Evolutionary conservation across 2,329 filamentous ascomycete species (phyloP).

Genomic region (Colletotrichum tamarilloi): DNA sequence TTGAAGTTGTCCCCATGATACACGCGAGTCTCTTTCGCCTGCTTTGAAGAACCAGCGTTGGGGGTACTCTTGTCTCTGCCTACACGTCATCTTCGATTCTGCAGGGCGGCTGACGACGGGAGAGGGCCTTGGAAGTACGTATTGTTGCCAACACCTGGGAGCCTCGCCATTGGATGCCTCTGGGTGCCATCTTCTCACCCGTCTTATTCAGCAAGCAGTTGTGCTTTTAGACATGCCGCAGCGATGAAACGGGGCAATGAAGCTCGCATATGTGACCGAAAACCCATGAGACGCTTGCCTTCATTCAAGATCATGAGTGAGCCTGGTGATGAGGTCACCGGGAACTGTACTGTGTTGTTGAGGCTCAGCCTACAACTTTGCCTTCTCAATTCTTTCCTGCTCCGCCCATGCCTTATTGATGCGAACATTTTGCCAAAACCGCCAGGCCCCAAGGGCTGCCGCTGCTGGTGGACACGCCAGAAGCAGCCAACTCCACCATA

Average conservation of each 20-base stretch:
- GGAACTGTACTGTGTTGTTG: background rate
- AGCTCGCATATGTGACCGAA: background rate
- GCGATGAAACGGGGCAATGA: background rate
- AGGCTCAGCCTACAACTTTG: slow-evolving; percentile 49
- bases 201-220: background rate
- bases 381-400: slow-evolving; percentile 60
- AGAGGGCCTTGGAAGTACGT: background rate
- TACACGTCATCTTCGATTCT: background rate
- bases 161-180: background rate
- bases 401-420: slow-evolving; percentile 78
- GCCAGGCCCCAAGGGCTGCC: slow-evolving; percentile 74
- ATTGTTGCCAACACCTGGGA: background rate
- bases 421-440: slow-evolving; percentile 76
- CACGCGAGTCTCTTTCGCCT: background rate
- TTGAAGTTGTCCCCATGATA: too few species aligned
- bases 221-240: background rate
- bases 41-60: background rate
- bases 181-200: background rate
- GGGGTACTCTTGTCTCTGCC: too few species aligned
- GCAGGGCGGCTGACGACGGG: background rate
- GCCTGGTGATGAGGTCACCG: background rate
- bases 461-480: slow-evolving; percentile 81
- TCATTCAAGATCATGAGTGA: background rate
- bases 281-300: background rate
- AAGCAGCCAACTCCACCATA: slow-evolving; percentile 85